Percentiles rank a stretch among this genome's conserved stretches.
Evolutionary conservation across 164 flowering plant species (phyloP).

Genomic region (Malania oleifera): DNA sequence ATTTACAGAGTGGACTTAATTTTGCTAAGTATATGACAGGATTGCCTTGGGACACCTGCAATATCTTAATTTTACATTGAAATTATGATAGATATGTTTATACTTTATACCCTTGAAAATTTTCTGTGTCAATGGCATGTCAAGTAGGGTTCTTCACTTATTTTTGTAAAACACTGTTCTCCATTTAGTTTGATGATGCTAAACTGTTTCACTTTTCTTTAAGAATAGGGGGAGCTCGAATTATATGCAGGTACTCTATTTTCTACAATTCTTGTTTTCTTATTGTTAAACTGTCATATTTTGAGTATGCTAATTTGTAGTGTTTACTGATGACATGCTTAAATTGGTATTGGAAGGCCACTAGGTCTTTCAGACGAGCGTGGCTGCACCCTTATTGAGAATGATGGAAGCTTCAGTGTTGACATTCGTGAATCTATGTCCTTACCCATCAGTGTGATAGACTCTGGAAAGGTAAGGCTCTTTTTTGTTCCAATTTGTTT

Average conservation of each 20-base stretch:
- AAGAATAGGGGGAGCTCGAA: constrained; percentile 55
- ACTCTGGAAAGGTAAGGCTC: constrained; percentile 56
- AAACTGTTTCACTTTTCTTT: constrained; percentile 12
- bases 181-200: background rate
- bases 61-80: no score
- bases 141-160: no score
- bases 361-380: constrained; percentile 31
- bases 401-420: constrained; percentile 26
- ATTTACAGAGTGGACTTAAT: no score
- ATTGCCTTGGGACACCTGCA: no score
- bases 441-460: constrained; percentile 63
- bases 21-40: no score
- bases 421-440: constrained; percentile 47
- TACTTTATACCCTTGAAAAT: no score
- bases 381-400: constrained; percentile 39
- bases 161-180: no score
- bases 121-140: no score
- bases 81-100: no score
- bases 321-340: no score
- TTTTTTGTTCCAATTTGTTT: background rate
- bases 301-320: no score
- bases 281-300: no score
- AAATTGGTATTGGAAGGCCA: constrained; percentile 38
- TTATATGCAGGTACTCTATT: constrained; percentile 63
- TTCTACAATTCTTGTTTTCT: background rate